These are phyloP conservation scores for Solanum dulcamara DNA, from an alignment of 257 asterid genomes.

Conservation along the genomic window DNA sequence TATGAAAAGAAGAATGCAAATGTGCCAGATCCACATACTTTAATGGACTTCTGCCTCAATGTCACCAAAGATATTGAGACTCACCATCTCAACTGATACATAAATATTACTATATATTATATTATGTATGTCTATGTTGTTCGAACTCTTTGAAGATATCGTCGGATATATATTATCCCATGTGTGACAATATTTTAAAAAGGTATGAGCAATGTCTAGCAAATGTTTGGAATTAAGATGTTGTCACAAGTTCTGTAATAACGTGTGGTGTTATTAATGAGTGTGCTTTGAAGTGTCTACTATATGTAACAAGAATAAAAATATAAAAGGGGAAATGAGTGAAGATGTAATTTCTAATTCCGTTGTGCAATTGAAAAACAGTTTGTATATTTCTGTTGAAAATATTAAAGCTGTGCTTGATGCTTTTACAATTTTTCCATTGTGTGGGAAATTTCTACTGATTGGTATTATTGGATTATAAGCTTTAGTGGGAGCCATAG, in stretches of 20 bases:
- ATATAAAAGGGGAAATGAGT: neutral
- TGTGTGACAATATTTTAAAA: neutral
- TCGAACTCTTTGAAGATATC: neutral
- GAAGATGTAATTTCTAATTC: neutral
- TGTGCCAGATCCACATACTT: slow-evolving; percentile 1
- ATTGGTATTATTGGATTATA: too few species aligned
- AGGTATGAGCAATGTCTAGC: neutral
- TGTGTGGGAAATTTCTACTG: too few species aligned
- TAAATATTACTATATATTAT: neutral
- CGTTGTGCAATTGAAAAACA: neutral
- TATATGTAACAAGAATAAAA: neutral
- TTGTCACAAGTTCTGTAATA: neutral
- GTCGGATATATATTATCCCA: accelerated
- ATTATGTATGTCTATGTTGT: neutral
- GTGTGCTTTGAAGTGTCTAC: neutral
- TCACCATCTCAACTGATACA: slow-evolving; percentile 1
- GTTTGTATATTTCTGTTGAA: neutral
- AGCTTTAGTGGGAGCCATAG: too few species aligned
- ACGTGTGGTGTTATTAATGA: neutral
- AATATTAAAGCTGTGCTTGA: neutral
- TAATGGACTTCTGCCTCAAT: neutral
- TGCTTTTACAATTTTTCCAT: too few species aligned
- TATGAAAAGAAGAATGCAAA: neutral
- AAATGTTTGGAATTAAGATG: neutral
- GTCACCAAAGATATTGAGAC: slow-evolving; percentile 16